Evolutionary conservation across 1,284 basidiomycete species (phyloP).

Genomic region (Ganoderma sp.): DNA sequence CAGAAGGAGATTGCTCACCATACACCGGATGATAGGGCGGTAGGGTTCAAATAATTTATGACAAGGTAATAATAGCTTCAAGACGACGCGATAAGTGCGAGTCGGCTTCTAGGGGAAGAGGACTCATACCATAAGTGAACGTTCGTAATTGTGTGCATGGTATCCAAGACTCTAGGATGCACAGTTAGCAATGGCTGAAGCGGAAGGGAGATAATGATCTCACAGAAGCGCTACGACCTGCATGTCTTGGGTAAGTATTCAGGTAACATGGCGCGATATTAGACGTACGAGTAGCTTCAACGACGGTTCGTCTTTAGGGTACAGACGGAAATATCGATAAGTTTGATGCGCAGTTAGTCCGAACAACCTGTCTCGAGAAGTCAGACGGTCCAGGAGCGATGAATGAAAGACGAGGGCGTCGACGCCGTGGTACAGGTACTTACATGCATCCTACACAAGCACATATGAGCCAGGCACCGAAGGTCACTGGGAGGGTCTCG

Average conservation of each 20-base stretch:
- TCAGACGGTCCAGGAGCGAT: too few relatives aligned
- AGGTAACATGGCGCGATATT: too few relatives aligned
- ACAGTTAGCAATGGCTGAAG: not conserved
- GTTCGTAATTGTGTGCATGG: conserved; percentile 7
- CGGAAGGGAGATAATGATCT: not conserved
- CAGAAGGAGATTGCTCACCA: not conserved
- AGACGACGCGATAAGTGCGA: not conserved
- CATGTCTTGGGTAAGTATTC: not conserved
- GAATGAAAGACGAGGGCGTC: not conserved
- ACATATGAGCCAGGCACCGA: conserved; percentile 12
- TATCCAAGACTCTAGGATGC: conserved; percentile 3
- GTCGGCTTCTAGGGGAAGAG: not conserved
- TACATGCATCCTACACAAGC: conserved; percentile 6
- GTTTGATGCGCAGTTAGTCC: conserved; percentile 9
- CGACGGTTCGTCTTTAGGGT: not conserved
- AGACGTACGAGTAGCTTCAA: conserved; percentile 1
- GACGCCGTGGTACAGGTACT: too few relatives aligned
- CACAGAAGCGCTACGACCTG: not conserved
- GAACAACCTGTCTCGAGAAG: conserved; percentile 1
- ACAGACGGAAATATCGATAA: conserved; percentile 9
- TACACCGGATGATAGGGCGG: not conserved
- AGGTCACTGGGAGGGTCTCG: not conserved
- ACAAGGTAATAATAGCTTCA: conserved; percentile 12
- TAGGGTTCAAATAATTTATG: conserved; percentile 5
- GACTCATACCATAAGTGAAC: not conserved